Evolutionary conservation across 2,329 filamentous ascomycete genomes (phyloP).

Genomic region (Metarhizium guizhouense): DNA sequence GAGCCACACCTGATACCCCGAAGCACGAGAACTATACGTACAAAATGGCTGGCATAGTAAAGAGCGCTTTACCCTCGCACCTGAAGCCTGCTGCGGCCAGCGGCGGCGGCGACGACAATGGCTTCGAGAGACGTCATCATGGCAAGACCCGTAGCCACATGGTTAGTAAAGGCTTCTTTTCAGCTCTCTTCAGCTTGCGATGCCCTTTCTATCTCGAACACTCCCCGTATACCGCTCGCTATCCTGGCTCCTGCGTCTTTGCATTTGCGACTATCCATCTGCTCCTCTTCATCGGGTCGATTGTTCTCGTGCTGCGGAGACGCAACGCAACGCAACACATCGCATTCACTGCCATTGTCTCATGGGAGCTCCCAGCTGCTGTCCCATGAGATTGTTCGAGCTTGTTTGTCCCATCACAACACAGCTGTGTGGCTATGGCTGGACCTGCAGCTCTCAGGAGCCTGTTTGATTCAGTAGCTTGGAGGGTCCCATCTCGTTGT

Average conservation of each 20-base stretch:
- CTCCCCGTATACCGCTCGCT: no score
- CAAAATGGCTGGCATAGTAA: constrained; percentile 60
- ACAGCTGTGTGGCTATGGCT: no score
- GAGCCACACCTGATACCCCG: background rate
- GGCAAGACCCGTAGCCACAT: constrained; percentile 82
- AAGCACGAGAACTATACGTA: constrained; percentile 12
- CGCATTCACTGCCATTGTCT: background rate
- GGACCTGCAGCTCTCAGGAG: background rate
- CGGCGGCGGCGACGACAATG: constrained; percentile 35
- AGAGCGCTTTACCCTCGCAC: constrained; percentile 74
- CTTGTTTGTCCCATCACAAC: no score
- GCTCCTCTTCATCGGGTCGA: background rate
- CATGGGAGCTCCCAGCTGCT: no score
- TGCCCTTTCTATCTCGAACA: no score
- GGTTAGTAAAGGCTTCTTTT: constrained; percentile 44
- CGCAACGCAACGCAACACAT: background rate
- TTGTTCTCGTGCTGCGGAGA: no score
- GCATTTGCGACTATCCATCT: background rate
- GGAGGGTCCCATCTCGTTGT: background rate
- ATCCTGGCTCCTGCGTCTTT: background rate
- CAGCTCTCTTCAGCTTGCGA: background rate
- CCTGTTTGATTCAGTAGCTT: background rate
- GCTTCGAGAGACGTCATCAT: constrained; percentile 59
- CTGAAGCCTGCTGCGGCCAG: constrained; percentile 52
- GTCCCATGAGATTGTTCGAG: no score